Evolutionary conservation across 768 basidiomycete genomes (phyloP), one percentile per base, ranked within the genome.

Genomic region (Podaxis rugospora): DNA sequence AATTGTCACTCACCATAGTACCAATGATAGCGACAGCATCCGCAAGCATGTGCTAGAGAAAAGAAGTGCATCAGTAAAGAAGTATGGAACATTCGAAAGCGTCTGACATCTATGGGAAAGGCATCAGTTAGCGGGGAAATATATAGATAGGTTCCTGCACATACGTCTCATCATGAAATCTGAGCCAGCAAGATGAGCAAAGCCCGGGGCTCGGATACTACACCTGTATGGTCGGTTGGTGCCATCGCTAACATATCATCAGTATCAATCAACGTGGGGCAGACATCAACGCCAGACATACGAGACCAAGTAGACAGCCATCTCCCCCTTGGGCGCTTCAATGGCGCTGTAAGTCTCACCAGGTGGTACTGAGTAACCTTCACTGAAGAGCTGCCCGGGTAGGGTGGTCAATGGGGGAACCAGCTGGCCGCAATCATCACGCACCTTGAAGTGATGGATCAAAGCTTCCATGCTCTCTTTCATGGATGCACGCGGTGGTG

Each of bases 381-480:
- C 96, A 56, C 90, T 92, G 80, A 94, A 98, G 67, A 97, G 83
- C 92, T 93, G 59, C 11, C 5, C 6, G 1, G 13, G 14, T 16
- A 49, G 13, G 37, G 27, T 36, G 28, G 10, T 60, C 18, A 37
- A 53, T 60, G 5, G 57, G 28, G n/a, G 7, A 2, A 27, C 53
- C n/a, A 32, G 11, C 27, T 51, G 40, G 21, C 16, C 23, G 61
- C 52, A 18, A 52, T 28, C 44, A 37, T 13, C 14, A 66, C 65
- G 16, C 62, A 84, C 92, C 81, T 99, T 99, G 82, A 99, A 98
- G 79, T 98, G 96, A 72, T 99, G 96, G 66, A 99, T 98, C 59
- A 98, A 83, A 5, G 90, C 86, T 76, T 98, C 95, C 95, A 98
- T 98, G 75, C 88, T 93, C 79, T 99, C 97, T 77, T 99, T 99